Evolutionary conservation across 2,329 filamentous ascomycete species (phyloP), one percentile per base, ranked within the genome.

Genomic region (Trichoderma semiorbis): DNA sequence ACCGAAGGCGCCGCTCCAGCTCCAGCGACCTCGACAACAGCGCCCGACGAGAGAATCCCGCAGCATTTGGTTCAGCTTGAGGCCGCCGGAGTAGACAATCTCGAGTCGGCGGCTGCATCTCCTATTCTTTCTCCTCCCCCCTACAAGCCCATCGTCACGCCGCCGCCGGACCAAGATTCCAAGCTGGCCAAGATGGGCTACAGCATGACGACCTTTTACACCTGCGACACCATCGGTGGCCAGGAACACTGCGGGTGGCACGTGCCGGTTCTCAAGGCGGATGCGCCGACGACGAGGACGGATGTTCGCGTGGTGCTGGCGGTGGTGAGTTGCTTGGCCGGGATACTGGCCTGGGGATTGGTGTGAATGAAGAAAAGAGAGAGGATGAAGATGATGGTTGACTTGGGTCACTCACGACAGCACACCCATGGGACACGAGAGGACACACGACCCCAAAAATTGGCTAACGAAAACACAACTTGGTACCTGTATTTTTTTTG

Each of bases 201-300:
- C 74, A 74, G 74, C 62, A 79, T 81, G 71, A 77, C 76, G 32
- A 82, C 80, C 1, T 80, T 77, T 71, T 81, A 81, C 71, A 74
- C 78, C 55, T 82, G 81, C 74, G 74, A 72, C 65, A 81, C 79
- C 53, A 73, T 77, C 28, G 78, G 69, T 55, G 78, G 77, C 11
- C 62, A 72, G n/a, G 77, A 79, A 70, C 78, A 78, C 53, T 81
- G 80, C 70, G 80, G 80, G 7, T 82, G 81, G 80, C 80, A 80
- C 69, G 77, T 80, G 14, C 80, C 81, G 1, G 74, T 81, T 0
- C 72, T 78, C 61, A 77, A 79, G 74, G 75, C 74, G 10, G 74
- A 73, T 68, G 74, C 72, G 47, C 72, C 69, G 53, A 67, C 67
- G 76, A 71, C 3, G 75, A 65, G 67, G 26, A 75, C 75, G 16